phyloP scores from a whole-genome alignment of 192 early-diverging fungal species.

The Borealophlyctis nickersoniae region DNA sequence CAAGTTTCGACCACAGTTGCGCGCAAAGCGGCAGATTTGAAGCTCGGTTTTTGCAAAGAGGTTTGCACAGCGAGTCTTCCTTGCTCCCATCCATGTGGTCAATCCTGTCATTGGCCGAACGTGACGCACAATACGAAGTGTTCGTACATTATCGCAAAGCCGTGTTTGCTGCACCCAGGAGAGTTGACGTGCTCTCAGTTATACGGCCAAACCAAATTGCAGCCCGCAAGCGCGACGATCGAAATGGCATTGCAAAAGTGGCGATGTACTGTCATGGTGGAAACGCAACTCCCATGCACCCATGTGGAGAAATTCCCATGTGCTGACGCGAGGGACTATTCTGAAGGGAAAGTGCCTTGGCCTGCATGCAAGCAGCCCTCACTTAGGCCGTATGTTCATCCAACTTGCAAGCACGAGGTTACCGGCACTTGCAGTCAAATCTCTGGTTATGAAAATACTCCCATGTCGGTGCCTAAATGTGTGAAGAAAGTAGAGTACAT shows the following conservation, averaged over 20 bases:
- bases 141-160: neutral
- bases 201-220: slow-evolving; percentile 6
- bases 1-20: neutral
- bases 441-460: slow-evolving; percentile 1
- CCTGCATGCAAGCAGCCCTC: slow-evolving; percentile 19
- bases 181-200: slow-evolving; percentile 13
- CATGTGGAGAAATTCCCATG: slow-evolving; percentile 13
- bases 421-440: slow-evolving; percentile 19
- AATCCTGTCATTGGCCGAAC: slow-evolving; percentile 24
- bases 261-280: slow-evolving; percentile 12
- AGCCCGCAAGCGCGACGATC: neutral
- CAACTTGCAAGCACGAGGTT: slow-evolving; percentile 24
- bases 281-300: slow-evolving; percentile 26
- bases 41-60: slow-evolving; percentile 26
- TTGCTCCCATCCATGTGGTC: slow-evolving; percentile 19
- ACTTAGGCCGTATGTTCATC: slow-evolving; percentile 10
- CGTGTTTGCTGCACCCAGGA: slow-evolving; percentile 20
- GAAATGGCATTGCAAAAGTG: slow-evolving; percentile 6
- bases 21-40: neutral
- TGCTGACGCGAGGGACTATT: slow-evolving; percentile 12
- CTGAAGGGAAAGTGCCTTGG: slow-evolving; percentile 4
- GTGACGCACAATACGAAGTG: slow-evolving; percentile 16
- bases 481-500: slow-evolving; percentile 20
- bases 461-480: slow-evolving; percentile 12
- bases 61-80: slow-evolving; percentile 17